Evolutionary conservation across 108 stramenopile genomes (phyloP).

Genomic region (Discostella pseudostelligera): DNA sequence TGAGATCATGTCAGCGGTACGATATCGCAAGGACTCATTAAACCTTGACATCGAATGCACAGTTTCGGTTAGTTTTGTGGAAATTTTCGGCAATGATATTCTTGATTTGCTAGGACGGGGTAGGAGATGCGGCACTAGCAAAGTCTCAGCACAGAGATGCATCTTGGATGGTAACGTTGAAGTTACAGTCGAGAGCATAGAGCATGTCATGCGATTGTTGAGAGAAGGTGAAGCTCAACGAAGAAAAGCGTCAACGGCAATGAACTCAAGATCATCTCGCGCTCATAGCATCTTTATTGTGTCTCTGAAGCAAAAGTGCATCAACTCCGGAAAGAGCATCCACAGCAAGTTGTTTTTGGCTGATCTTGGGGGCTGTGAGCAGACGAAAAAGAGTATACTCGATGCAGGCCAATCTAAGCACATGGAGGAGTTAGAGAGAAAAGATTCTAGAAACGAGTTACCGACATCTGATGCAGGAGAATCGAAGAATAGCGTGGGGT

Average conservation of each 20-base stretch:
- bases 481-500: conserved; percentile 14
- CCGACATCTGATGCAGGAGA: background rate
- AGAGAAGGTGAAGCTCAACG: conserved; percentile 50
- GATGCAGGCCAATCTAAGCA: conserved; percentile 31
- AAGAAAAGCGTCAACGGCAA: conserved; percentile 62
- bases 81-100: conserved; percentile 66
- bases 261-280: conserved; percentile 66
- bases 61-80: conserved; percentile 55
- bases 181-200: conserved; percentile 25
- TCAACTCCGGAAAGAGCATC: conserved; percentile 30
- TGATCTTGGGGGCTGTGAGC: conserved; percentile 73
- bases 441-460: background rate
- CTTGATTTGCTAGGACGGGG: conserved; percentile 55
- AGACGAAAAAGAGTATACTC: conserved; percentile 54
- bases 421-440: background rate
- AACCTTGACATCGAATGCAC: conserved; percentile 26
- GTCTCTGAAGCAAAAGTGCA: conserved; percentile 47
- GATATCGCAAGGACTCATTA: conserved; percentile 21
- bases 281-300: conserved; percentile 70
- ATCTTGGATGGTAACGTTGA: conserved; percentile 58
- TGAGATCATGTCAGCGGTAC: conserved; percentile 39
- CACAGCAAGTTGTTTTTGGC: conserved; percentile 56
- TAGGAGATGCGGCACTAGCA: conserved; percentile 46
- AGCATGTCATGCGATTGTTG: conserved; percentile 38
- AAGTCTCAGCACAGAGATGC: conserved; percentile 59